A percentile compares a stretch with the other conserved stretches of the same genome.
Evolutionary conservation across 306 rosid species (phyloP).

Genomic region (Dicorynia guianensis): DNA sequence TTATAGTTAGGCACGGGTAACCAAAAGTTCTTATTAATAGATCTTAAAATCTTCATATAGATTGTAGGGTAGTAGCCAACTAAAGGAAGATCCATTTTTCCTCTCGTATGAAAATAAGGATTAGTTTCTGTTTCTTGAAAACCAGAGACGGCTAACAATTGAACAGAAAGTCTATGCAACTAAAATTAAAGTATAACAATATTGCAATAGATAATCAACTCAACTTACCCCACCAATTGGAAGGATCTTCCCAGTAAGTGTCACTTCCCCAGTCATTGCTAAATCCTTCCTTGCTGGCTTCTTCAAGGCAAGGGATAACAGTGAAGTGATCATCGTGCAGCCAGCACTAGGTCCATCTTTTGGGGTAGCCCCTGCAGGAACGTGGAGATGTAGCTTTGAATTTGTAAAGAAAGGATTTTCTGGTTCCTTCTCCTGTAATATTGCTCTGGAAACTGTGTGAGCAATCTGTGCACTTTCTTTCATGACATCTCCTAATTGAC

Average conservation of each 20-base stretch:
- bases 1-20: too few species aligned
- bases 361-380: constrained; percentile 98
- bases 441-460: constrained; percentile 82
- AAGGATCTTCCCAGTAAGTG: constrained; percentile 88
- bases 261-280: constrained; percentile 81
- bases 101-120: too few species aligned
- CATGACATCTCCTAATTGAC: constrained; percentile 99
- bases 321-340: constrained; percentile 94
- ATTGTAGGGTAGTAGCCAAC: not conserved
- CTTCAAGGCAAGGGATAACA: constrained; percentile 63
- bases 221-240: constrained; percentile 98
- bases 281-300: constrained; percentile 66
- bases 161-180: not conserved
- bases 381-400: constrained; percentile 91
- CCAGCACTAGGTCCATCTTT: constrained; percentile 99
- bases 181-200: constrained; percentile 26
- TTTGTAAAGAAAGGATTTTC: constrained; percentile 76
- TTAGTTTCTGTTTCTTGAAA: not conserved
- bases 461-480: constrained; percentile 99
- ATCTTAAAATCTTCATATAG: constrained; percentile 12
- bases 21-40: not conserved
- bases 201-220: constrained; percentile 9
- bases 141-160: constrained; percentile 21
- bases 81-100: not conserved
- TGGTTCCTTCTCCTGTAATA: constrained; percentile 68